phyloP scores from a whole-genome alignment of 805 yeast species.

The Kodamaea restingae region DNA sequence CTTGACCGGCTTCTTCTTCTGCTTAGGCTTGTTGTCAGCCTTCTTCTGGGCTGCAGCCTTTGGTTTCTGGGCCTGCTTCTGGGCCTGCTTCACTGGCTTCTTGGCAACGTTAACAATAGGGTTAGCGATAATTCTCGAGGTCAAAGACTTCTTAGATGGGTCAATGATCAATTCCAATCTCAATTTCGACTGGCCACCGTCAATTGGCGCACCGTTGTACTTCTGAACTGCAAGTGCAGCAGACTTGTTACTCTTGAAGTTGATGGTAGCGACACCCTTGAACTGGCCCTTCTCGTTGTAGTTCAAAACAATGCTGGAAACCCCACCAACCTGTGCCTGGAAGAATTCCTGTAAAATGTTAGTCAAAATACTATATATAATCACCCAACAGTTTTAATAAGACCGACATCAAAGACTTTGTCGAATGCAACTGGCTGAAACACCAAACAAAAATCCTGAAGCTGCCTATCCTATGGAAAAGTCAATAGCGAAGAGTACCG shows the following conservation, averaged over 20 bases:
- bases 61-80: constrained; percentile 16
- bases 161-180: constrained; percentile 80
- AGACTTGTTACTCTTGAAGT: constrained; percentile 62
- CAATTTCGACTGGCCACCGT: constrained; percentile 74
- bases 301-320: constrained; percentile 62
- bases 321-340: constrained; percentile 82
- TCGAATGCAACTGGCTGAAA: constrained; percentile 3
- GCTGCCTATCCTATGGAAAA: too few relatives aligned
- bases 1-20: constrained; percentile 39
- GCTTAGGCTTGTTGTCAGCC: constrained; percentile 11
- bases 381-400: background rate
- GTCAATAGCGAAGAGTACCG: background rate
- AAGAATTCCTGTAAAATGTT: constrained; percentile 69
- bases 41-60: constrained; percentile 18
- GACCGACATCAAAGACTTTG: background rate
- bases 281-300: constrained; percentile 88
- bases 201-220: constrained; percentile 92
- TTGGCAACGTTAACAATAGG: constrained; percentile 22
- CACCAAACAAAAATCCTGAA: background rate
- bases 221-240: constrained; percentile 78
- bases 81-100: constrained; percentile 20
- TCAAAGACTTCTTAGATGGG: constrained; percentile 71
- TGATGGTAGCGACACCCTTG: constrained; percentile 86
- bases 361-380: background rate
- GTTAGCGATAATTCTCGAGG: constrained; percentile 66